Base-by-base conservation (phyloP, 371 early-diverging fungal species). In the Mucor lusitanicus region DNA sequence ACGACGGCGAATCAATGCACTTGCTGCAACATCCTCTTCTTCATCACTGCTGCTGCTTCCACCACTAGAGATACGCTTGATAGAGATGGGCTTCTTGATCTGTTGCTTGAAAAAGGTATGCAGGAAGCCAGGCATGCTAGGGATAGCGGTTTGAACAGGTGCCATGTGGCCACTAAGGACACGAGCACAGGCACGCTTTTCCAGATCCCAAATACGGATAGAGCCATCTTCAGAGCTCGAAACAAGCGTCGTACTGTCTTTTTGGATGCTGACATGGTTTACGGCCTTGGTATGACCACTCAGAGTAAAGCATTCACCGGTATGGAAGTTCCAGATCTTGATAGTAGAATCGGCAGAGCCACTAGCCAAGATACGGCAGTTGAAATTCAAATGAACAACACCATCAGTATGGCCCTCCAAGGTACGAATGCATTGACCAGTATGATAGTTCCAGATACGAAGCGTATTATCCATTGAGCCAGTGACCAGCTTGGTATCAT, bases 401-500 rank as follows among this genome's bases (percentile, higher is more conserved):
- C 97, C 97, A 59, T 85, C 87, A 12, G 97, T 95, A 62, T 90
- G 91, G 5, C 92, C 92, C 53, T 86, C 88, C 48, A 99, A 79
- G 0, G 90, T 91, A 48, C 95, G 91, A 44, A 99, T 87, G 63
- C 94, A 92, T 46, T 90, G 82, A 54, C 97, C 98, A 5, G 91
- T 93, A 61, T 92, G 91, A 69, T 96, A 93, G 75, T 98, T 95
- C 99, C 99, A 99, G 65, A 99, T 92, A 66, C 92, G 82, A n/a
- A 99, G 87, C 0, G 97, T 97, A 44, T 93, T 89, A 69, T 99
- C 99, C 75, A 92, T 87, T 1, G 95, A 94, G n/a, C 94, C 95
- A 13, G 94, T 91, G 19, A 95, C 90, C 17, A 94, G 80, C 69
- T 91, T 94, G 65, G 88, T 85, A 50, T 90, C 90, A 71, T 94